These are phyloP conservation scores for Meredithiella fracta DNA, from an alignment of 2,329 filamentous ascomycete species.

Conservation along the genomic window DNA sequence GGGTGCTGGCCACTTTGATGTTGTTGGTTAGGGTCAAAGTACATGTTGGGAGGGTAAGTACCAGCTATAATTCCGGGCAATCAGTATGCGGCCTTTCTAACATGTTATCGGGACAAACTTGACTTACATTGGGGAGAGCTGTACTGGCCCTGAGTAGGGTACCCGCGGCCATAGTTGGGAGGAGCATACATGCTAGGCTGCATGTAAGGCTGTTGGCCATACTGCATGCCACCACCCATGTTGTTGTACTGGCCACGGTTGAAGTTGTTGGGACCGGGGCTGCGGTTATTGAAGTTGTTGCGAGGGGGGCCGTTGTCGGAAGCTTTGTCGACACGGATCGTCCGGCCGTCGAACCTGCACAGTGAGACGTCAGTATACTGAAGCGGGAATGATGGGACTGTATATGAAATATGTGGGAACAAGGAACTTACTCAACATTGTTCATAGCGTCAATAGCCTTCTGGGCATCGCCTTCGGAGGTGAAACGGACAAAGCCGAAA, in stretches of 20 bases:
- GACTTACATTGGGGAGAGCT: conserved; percentile 27
- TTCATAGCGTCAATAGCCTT: conserved; percentile 66
- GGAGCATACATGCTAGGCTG: conserved; percentile 24
- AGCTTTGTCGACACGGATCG: conserved; percentile 89
- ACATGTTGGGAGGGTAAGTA: conserved; percentile 11
- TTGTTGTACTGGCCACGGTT: conserved; percentile 31
- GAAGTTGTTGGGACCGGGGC: conserved; percentile 26
- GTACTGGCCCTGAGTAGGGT: conserved; percentile 24
- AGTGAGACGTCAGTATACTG: not conserved
- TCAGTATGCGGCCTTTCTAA: too few relatives aligned
- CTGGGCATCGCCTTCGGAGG: conserved; percentile 58
- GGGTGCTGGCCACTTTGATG: conserved; percentile 19
- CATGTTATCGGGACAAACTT: not conserved
- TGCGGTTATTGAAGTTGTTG: conserved; percentile 25
- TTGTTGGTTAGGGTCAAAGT: conserved; percentile 29
- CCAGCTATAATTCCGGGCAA: not conserved
- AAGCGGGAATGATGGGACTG: not conserved
- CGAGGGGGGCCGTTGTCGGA: conserved; percentile 56
- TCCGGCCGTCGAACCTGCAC: conserved; percentile 74
- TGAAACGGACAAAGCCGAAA: conserved; percentile 90
- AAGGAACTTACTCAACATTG: conserved; percentile 69
- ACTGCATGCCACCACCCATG: conserved; percentile 17
- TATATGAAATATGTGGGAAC: too few relatives aligned
- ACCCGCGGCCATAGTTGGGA: conserved; percentile 24
- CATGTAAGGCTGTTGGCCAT: conserved; percentile 20